phyloP scores from a whole-genome alignment of 2,329 filamentous ascomycete genomes.

The Monilinia fructicola region DNA sequence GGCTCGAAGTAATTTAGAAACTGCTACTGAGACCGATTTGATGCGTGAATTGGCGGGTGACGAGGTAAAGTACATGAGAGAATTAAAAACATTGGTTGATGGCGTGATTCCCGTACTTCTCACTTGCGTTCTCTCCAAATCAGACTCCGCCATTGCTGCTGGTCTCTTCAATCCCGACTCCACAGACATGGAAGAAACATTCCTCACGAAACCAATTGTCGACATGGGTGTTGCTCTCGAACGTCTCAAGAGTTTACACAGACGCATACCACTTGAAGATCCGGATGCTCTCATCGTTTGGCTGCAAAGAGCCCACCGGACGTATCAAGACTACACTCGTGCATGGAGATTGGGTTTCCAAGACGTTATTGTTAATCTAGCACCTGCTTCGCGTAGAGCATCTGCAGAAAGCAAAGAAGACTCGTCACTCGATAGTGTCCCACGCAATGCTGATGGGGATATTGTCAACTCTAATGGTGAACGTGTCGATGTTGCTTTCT shows the following conservation, averaged over 20 bases:
- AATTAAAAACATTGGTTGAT: constrained; percentile 89
- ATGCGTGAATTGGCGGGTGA: constrained; percentile 79
- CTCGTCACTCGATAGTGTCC: constrained; percentile 58
- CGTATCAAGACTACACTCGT: constrained; percentile 83
- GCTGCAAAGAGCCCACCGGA: constrained; percentile 73
- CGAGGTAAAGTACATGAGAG: constrained; percentile 83
- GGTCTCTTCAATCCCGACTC: constrained; percentile 63
- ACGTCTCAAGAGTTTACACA: constrained; percentile 77
- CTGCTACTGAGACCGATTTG: constrained; percentile 71
- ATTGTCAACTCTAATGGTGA: constrained; percentile 67
- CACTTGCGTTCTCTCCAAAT: constrained; percentile 76
- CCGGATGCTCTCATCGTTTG: constrained; percentile 72
- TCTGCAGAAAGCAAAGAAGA: constrained; percentile 54
- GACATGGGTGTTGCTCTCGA: constrained; percentile 92
- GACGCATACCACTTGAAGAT: constrained; percentile 72
- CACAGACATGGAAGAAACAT: constrained; percentile 51
- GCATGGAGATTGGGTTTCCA: constrained; percentile 93
- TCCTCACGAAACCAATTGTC: constrained; percentile 79
- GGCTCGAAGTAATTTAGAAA: constrained; percentile 63
- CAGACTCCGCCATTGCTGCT: constrained; percentile 60
- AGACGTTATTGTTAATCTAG: constrained; percentile 89
- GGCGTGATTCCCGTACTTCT: constrained; percentile 92
- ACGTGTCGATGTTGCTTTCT: constrained; percentile 88
- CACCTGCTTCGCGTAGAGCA: constrained; percentile 56
- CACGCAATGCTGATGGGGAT: constrained; percentile 63